Percentiles rank a stretch among this genome's conserved stretches.
phyloP scores from a whole-genome alignment of 2,329 filamentous ascomycete species.

The Cladophialophora carrionii region DNA sequence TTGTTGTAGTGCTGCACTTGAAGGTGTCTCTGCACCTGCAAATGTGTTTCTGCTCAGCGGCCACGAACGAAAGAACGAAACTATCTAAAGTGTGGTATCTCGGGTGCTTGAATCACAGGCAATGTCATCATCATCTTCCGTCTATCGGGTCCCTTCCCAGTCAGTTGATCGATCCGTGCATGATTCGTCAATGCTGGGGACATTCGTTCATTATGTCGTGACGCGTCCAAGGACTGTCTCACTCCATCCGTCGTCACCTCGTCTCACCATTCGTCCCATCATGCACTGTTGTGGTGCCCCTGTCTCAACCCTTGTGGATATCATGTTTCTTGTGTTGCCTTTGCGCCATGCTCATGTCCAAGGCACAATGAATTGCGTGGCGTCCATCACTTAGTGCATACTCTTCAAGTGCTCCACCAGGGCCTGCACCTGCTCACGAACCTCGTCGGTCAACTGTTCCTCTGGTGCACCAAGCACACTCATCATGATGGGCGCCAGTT shows the following conservation, averaged over 20 bases:
- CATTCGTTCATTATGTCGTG: background rate
- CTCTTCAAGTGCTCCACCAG: constrained; percentile 54
- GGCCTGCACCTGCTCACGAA: constrained; percentile 51
- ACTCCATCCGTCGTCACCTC: background rate
- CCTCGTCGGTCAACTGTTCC: constrained; percentile 54
- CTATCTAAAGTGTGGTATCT: background rate
- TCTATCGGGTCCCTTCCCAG: background rate
- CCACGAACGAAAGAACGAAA: background rate
- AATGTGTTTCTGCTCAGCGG: background rate
- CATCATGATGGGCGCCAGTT: constrained; percentile 53
- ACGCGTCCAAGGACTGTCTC: background rate
- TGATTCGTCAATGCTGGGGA: background rate
- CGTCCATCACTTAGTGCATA: constrained; percentile 23
- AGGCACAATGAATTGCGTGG: background rate
- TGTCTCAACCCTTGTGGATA: background rate
- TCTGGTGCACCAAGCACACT: constrained; percentile 51
- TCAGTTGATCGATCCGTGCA: background rate
- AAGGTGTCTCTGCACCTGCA: background rate
- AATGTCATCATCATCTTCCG: background rate
- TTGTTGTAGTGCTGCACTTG: too few species aligned
- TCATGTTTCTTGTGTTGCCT: background rate
- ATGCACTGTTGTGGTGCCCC: background rate
- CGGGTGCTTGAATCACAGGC: background rate
- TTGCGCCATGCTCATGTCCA: background rate
- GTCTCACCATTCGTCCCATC: background rate